These are phyloP conservation scores for Baeospora myosura DNA, from an alignment of 1,284 basidiomycete genomes.

Conservation along the genomic window DNA sequence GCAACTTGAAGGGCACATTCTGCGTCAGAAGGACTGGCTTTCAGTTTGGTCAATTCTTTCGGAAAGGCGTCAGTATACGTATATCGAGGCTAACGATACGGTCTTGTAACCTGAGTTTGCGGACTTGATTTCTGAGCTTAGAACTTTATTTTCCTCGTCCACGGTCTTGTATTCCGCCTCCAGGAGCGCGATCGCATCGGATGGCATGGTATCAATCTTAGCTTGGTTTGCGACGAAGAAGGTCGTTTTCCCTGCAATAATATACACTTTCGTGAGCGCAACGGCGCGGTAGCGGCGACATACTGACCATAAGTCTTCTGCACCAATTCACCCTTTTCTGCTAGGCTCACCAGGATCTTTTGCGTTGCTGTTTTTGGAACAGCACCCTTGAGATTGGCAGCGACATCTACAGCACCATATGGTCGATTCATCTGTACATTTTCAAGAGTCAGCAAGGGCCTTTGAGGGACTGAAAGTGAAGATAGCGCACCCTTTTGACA, in stretches of 20 bases:
- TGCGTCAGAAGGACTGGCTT: slow-evolving; percentile 57
- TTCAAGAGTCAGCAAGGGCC: slow-evolving; percentile 6
- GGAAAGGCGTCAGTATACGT: slow-evolving; percentile 5
- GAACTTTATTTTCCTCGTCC: slow-evolving; percentile 54
- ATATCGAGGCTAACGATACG: slow-evolving; percentile 5
- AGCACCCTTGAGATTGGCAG: slow-evolving; percentile 80
- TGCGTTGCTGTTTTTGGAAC: slow-evolving; percentile 77
- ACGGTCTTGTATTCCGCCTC: slow-evolving; percentile 48
- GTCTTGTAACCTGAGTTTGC: slow-evolving; percentile 40
- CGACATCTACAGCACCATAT: slow-evolving; percentile 77
- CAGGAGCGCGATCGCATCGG: slow-evolving; percentile 48
- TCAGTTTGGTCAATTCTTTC: slow-evolving; percentile 59
- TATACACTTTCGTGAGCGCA: slow-evolving; percentile 15
- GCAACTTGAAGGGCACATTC: slow-evolving; percentile 50
- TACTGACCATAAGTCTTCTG: slow-evolving; percentile 80
- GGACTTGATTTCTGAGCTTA: slow-evolving; percentile 44
- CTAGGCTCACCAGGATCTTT: slow-evolving; percentile 71
- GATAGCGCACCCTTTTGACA: slow-evolving; percentile 48
- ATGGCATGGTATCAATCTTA: slow-evolving; percentile 51
- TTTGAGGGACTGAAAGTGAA: slow-evolving; percentile 1
- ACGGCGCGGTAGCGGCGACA: slow-evolving; percentile 14
- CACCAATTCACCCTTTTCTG: slow-evolving; percentile 68
- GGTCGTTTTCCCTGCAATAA: slow-evolving; percentile 64
- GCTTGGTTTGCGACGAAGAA: slow-evolving; percentile 77
- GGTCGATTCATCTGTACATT: slow-evolving; percentile 61